Conservation (phyloP, 2,329 filamentous ascomycete species). For the Exutisphaerella laricina region DNA sequence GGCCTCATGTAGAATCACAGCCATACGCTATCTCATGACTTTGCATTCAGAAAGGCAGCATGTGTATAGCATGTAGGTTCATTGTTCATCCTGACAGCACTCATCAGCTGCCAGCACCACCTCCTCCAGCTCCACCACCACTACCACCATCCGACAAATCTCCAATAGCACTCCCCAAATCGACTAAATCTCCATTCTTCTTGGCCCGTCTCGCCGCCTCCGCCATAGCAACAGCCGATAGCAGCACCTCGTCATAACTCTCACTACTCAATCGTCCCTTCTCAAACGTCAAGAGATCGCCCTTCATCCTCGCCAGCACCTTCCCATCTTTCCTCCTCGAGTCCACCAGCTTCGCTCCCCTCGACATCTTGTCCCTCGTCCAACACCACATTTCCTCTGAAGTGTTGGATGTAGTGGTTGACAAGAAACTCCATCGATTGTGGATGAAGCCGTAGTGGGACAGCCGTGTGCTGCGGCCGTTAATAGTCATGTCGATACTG, state of each 20-base stretch:
- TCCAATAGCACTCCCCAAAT: constrained; percentile 15
- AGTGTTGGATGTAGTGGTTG: constrained; percentile 7
- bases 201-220: constrained; percentile 20
- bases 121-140: constrained; percentile 6
- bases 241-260: constrained; percentile 20
- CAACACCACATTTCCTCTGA: constrained; percentile 18
- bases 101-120: neutral
- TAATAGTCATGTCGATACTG: constrained; percentile 17
- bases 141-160: constrained; percentile 14
- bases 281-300: constrained; percentile 20
- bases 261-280: constrained; percentile 13
- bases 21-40: too few species aligned
- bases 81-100: too few species aligned
- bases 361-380: constrained; percentile 17
- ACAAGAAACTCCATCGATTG: constrained; percentile 21
- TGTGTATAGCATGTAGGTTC: too few species aligned
- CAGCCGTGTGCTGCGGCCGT: constrained; percentile 13
- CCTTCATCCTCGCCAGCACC: constrained; percentile 19
- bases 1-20: too few species aligned
- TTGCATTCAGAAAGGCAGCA: too few species aligned
- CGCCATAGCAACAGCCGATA: constrained; percentile 23
- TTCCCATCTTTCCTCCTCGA: constrained; percentile 17
- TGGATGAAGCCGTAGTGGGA: constrained; percentile 15
- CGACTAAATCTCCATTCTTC: constrained; percentile 13
- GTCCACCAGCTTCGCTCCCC: constrained; percentile 19